Conservation (phyloP, 2,329 filamentous ascomycete species). For the Diplodia scrobiculata region DNA sequence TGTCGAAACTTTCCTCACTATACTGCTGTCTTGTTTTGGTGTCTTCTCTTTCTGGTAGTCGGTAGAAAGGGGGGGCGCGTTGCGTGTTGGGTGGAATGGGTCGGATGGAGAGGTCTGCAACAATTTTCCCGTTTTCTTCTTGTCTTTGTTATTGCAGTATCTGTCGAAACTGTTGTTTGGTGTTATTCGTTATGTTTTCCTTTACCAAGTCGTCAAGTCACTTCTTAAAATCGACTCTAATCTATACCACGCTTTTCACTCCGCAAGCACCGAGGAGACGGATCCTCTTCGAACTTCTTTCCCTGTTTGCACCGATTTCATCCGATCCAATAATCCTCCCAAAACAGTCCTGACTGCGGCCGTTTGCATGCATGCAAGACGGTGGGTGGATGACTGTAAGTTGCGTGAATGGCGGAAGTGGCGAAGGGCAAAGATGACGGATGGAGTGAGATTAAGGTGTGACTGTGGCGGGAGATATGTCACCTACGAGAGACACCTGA, state of each 20-base stretch:
- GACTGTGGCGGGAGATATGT: not conserved
- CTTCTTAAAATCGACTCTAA: constrained; percentile 26
- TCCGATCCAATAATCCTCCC: constrained; percentile 1
- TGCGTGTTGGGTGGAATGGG: constrained; percentile 7
- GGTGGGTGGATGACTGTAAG: not conserved
- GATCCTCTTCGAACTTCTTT: not conserved
- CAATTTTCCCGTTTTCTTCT: not conserved
- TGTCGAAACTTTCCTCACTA: constrained; percentile 16
- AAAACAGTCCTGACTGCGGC: not conserved
- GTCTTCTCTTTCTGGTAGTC: constrained; percentile 2
- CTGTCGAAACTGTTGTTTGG: not conserved
- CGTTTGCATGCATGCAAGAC: not conserved
- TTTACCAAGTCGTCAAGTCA: constrained; percentile 5
- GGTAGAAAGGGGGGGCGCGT: constrained; percentile 14
- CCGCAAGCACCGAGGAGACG: not conserved
- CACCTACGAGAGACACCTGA: not conserved
- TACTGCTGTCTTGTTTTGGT: not conserved
- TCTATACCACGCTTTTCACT: constrained; percentile 20
- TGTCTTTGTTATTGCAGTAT: not conserved
- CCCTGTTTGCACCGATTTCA: not conserved
- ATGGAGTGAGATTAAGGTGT: not conserved
- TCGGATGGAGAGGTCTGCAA: constrained; percentile 17
- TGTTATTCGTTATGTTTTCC: constrained; percentile 3
- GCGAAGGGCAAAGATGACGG: not conserved
- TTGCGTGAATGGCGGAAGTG: not conserved